These are phyloP conservation scores for Clonostachys solani DNA, from an alignment of 2,329 filamentous ascomycete species.

Conservation along the genomic window DNA sequence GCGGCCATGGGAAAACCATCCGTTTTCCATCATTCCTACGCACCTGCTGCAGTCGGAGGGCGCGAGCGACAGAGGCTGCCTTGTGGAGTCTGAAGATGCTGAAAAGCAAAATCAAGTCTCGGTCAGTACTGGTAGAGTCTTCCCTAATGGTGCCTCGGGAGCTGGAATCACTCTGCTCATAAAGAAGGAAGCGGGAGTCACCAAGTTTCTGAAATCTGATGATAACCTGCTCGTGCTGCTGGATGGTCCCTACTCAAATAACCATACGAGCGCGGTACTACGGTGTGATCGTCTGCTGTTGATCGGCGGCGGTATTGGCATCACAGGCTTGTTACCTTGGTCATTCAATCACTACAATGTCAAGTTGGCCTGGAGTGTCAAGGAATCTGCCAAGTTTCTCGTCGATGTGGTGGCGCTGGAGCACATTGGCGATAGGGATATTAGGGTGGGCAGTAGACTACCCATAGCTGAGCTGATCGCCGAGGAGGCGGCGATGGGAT, in stretches of 20 bases:
- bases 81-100: background rate
- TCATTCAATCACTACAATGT: constrained; percentile 22
- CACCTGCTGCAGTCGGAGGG: constrained; percentile 7
- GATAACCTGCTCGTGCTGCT: constrained; percentile 25
- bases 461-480: constrained; percentile 20
- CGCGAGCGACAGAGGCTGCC: background rate
- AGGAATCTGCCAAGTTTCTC: constrained; percentile 14
- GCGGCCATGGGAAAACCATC: constrained; percentile 48
- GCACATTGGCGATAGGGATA: constrained; percentile 21
- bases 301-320: constrained; percentile 42
- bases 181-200: constrained; percentile 26
- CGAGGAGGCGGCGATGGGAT: constrained; percentile 19
- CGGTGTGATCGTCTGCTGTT: constrained; percentile 29
- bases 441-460: constrained; percentile 25
- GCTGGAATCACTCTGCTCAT: constrained; percentile 28
- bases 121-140: too few species aligned
- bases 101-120: background rate
- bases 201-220: constrained; percentile 16
- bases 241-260: constrained; percentile 31
- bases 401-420: constrained; percentile 20
- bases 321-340: constrained; percentile 35
- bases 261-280: constrained; percentile 14
- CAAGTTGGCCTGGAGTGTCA: constrained; percentile 30
- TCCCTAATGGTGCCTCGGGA: background rate
- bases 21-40: constrained; percentile 38